Conservation (phyloP, 306 rosid species). For the Sicyos baderoa region DNA sequence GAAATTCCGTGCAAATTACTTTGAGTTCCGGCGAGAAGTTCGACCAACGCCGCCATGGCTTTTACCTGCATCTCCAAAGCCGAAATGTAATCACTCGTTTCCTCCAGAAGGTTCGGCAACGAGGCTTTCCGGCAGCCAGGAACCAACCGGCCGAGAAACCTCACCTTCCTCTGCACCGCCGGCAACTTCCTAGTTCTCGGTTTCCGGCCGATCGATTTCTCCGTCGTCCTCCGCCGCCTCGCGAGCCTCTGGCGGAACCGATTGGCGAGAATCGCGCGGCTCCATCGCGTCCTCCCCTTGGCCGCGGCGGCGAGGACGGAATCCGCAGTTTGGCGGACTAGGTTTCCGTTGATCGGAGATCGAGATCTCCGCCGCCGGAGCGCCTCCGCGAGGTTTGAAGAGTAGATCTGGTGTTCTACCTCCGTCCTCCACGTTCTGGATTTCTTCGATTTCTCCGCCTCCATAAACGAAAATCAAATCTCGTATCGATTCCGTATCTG, state of each 20-base stretch:
- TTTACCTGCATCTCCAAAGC: conserved; percentile 93
- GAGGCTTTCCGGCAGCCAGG: conserved; percentile 83
- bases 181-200: conserved; percentile 31
- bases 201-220: conserved; percentile 23
- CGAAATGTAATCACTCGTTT: conserved; percentile 68
- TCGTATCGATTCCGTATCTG: not conserved
- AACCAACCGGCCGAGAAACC: conserved; percentile 56
- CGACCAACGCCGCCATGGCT: conserved; percentile 63
- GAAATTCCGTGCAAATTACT: not conserved
- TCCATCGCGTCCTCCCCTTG: conserved; percentile 79
- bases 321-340: conserved; percentile 54
- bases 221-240: conserved; percentile 36
- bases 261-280: conserved; percentile 61
- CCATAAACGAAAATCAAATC: not conserved
- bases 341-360: conserved; percentile 19
- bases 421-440: conserved; percentile 53
- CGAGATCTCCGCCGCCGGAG: conserved; percentile 32
- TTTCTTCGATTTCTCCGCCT: conserved; percentile 11
- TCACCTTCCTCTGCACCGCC: conserved; percentile 50
- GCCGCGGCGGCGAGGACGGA: conserved; percentile 61
- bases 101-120: conserved; percentile 76
- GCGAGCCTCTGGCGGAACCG: conserved; percentile 34
- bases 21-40: conserved; percentile 32
- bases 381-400: conserved; percentile 50
- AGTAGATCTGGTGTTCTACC: conserved; percentile 59